Percentiles rank a stretch among this genome's conserved stretches.
Evolutionary conservation across 1,284 basidiomycete species (phyloP).

Genomic region (Pholiota adiposa): DNA sequence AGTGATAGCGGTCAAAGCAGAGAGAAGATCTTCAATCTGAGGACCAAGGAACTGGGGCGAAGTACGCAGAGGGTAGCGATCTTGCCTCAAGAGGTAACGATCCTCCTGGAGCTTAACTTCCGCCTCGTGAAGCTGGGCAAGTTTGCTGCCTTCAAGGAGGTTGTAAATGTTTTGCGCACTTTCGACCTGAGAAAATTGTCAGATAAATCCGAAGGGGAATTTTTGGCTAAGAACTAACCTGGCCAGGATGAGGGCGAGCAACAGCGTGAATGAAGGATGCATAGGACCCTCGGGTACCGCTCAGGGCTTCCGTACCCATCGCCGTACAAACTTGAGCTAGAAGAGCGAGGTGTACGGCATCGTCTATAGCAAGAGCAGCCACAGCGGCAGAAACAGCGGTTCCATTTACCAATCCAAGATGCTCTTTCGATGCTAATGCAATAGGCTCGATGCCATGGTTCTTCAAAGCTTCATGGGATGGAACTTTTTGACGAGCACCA

Average conservation of each 20-base stretch:
- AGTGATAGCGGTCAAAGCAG: conserved; percentile 65
- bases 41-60: conserved; percentile 88
- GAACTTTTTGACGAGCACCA: conserved; percentile 55
- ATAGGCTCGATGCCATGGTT: conserved; percentile 70
- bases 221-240: no score
- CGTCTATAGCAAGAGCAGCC: conserved; percentile 70
- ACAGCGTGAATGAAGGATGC: conserved; percentile 81
- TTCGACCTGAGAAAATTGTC: conserved; percentile 51
- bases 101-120: conserved; percentile 59
- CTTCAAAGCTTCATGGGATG: conserved; percentile 66
- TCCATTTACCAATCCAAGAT: conserved; percentile 83
- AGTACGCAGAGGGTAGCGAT: conserved; percentile 84
- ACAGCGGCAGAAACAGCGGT: conserved; percentile 82
- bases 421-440: conserved; percentile 79
- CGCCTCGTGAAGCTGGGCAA: conserved; percentile 61
- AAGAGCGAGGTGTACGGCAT: conserved; percentile 73
- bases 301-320: conserved; percentile 82
- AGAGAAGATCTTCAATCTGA: conserved; percentile 81
- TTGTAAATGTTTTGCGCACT: conserved; percentile 69
- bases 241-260: conserved; percentile 86
- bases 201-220: no score
- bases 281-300: conserved; percentile 74
- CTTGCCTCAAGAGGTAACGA: conserved; percentile 57
- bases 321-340: conserved; percentile 82
- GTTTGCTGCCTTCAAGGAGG: conserved; percentile 69